These are phyloP conservation scores for Candida sakaeoensis DNA, from an alignment of 805 yeast species.

Conservation along the genomic window DNA sequence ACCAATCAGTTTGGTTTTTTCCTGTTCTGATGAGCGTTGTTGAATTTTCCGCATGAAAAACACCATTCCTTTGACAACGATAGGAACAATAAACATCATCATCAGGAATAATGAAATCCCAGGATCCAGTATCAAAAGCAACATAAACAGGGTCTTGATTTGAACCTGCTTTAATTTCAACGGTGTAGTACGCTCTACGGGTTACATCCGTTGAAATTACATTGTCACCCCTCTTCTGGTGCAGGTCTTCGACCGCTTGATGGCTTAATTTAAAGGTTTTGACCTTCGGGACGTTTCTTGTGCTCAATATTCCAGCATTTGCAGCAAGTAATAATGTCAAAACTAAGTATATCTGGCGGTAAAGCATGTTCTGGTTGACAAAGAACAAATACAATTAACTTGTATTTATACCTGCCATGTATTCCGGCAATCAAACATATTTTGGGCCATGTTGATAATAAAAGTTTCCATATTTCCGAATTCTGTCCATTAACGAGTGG, in stretches of 20 bases:
- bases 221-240: neutral
- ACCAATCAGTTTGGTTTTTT: neutral
- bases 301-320: neutral
- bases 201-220: neutral
- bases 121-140: constrained; percentile 1
- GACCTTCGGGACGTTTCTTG: neutral
- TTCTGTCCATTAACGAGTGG: too few relatives aligned
- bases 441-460: too few relatives aligned
- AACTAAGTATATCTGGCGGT: neutral
- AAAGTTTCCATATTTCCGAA: too few relatives aligned
- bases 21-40: neutral
- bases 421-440: neutral
- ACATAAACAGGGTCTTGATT: neutral
- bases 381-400: neutral
- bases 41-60: neutral
- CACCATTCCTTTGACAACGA: neutral
- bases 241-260: neutral
- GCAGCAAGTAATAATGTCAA: neutral
- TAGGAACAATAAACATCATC: neutral
- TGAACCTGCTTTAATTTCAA: neutral
- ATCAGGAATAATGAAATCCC: neutral
- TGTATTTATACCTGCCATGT: too few relatives aligned
- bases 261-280: neutral
- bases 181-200: neutral
- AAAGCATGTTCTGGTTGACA: neutral